A percentile compares a stretch with the other conserved stretches of the same genome.
These are phyloP conservation scores for Adansonia rubrostipa DNA, from an alignment of 441 rosid genomes.

Conservation along the genomic window DNA sequence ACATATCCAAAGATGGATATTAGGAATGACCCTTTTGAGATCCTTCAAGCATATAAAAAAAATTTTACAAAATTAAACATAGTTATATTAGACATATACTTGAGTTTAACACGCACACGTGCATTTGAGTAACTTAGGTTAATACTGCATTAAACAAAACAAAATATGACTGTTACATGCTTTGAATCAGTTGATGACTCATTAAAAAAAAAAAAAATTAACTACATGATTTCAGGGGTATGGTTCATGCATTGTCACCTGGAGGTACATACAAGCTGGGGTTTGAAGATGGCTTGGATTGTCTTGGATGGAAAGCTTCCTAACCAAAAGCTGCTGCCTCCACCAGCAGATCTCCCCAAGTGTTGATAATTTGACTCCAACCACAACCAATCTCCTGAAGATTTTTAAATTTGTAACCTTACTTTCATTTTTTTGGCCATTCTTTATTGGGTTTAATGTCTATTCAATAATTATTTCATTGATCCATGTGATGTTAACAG, in stretches of 20 bases:
- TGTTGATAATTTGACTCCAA: not conserved
- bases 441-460: too few relatives aligned
- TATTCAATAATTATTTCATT: too few relatives aligned
- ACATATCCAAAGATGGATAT: not conserved
- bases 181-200: not conserved
- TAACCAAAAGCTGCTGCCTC: not conserved
- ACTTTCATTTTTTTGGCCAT: too few relatives aligned
- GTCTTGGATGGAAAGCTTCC: conserved; percentile 4
- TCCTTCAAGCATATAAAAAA: not conserved
- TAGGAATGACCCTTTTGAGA: too few relatives aligned
- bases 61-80: too few relatives aligned
- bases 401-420: too few relatives aligned
- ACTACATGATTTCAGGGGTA: not conserved
- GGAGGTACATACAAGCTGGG: conserved; percentile 5
- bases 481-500: too few relatives aligned
- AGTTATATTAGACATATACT: too few relatives aligned
- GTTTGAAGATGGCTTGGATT: conserved; percentile 12
- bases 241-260: conserved; percentile 15
- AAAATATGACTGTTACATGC: not conserved
- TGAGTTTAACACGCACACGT: too few relatives aligned
- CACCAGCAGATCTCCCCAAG: conserved; percentile 12
- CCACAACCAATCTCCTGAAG: too few relatives aligned
- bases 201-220: not conserved
- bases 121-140: too few relatives aligned
- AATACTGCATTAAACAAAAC: too few relatives aligned